Evolutionary conservation across 73 alveolate species (phyloP).

Genomic region (Urostyla sp.): DNA sequence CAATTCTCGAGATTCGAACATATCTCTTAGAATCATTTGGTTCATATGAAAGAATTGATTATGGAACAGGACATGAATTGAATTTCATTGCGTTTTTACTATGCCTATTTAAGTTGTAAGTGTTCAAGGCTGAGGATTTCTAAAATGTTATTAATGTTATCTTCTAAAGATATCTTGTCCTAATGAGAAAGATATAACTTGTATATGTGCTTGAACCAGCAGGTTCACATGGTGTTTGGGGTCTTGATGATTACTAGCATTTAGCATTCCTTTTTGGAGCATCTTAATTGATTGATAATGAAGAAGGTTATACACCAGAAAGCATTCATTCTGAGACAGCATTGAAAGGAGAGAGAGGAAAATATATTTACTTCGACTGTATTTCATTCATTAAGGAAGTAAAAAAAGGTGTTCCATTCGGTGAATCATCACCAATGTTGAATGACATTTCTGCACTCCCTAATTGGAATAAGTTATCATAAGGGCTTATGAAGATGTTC

Average conservation of each 20-base stretch:
- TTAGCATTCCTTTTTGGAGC: constrained; percentile 98
- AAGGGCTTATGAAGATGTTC: constrained; percentile 97
- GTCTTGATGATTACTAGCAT: constrained; percentile 97
- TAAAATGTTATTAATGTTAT: constrained; percentile 78
- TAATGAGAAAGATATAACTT: constrained; percentile 94
- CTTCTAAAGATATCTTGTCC: constrained; percentile 87
- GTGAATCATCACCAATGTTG: constrained; percentile 97
- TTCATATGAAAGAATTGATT: constrained; percentile 95
- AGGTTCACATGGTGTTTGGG: constrained; percentile 99
- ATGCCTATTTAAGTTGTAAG: constrained; percentile 81
- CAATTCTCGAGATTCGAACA: constrained; percentile 87
- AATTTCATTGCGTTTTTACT: constrained; percentile 88
- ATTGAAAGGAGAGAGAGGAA: constrained; percentile 73
- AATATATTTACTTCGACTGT: constrained; percentile 93
- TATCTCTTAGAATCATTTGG: constrained; percentile 97
- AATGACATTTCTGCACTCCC: constrained; percentile 94
- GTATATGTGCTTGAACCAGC: constrained; percentile 99
- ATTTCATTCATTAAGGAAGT: constrained; percentile 90
- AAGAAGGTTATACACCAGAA: constrained; percentile 81
- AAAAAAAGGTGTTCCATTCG: constrained; percentile 95
- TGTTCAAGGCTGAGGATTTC: constrained; percentile 82
- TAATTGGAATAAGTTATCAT: constrained; percentile 95
- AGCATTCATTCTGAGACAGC: constrained; percentile 82
- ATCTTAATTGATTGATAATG: constrained; percentile 85
- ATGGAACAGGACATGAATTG: constrained; percentile 99